Evolutionary conservation across 2,329 filamentous ascomycete species (phyloP), one percentile per base, ranked within the genome.

Genomic region (Colletotrichum zoysiae): DNA sequence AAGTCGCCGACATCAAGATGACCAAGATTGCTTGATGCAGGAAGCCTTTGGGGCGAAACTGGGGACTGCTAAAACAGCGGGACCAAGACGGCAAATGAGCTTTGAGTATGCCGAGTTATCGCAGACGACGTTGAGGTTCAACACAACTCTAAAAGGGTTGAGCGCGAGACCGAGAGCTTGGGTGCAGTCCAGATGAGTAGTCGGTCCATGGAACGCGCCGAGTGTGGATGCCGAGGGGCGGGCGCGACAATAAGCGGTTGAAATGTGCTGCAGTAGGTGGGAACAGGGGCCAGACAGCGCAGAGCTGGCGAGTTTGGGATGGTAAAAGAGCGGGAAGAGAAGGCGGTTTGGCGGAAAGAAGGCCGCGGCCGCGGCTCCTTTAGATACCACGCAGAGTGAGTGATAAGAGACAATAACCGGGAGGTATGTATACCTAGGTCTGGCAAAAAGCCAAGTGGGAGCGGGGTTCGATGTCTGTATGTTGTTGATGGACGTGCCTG

Each of bases 1-100:
- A 75, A 48, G 64, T 70, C 64, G 74, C 70, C 67, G 78, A 78
- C 79, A 78, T 78, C 42, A 58, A 65, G 51, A 51, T 46, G 40
- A 42, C 38, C 8, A 42, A 16, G 20, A 30, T 26, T n/a, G 44
- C n/a, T 44, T 62, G 35, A 18, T 30, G 14, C 16, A 58, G 16
- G 9, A 26, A 65, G 42, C 38, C 38, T 56, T 59, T 44, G 30
- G 9, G 5, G 38, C 35, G 8, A 57, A 16, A 46, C 26, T n/a
- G 12, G 38, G n/a, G 38, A 20, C 61, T 46, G 66, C 59, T 56
- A 65, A 59, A 18, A 72, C 66, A 70, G 60, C 40, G 61, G 55
- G 26, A n/a, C 40, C 56, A n/a, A 33, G 57, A 20, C 20, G n/a
- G 8, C 3, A 40, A 8, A 30, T 16, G 56, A 18, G 20, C 40